These are phyloP conservation scores for Fusarium sp. DNA, from an alignment of 2,329 filamentous ascomycete species.

Conservation along the genomic window DNA sequence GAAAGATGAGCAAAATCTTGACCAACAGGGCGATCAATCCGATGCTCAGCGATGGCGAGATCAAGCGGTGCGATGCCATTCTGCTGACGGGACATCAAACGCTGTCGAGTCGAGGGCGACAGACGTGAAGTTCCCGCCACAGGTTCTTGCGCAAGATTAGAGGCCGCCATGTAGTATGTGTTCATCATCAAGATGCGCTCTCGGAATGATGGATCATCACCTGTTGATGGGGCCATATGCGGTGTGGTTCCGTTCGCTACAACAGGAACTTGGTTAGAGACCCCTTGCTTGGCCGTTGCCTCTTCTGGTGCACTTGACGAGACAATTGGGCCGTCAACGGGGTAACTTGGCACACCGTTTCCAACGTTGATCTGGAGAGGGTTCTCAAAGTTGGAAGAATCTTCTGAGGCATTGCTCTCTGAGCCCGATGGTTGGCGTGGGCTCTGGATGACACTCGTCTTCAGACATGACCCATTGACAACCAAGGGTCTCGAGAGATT, in stretches of 20 bases:
- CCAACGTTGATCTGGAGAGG: slow-evolving; percentile 44
- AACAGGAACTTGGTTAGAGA: slow-evolving; percentile 46
- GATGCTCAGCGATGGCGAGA: slow-evolving; percentile 62
- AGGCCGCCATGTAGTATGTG: slow-evolving; percentile 45
- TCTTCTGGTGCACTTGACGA: slow-evolving; percentile 20
- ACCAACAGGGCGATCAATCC: slow-evolving; percentile 49
- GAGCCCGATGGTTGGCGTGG: slow-evolving; percentile 32
- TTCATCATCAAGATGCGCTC: slow-evolving; percentile 57
- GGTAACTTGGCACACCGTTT: slow-evolving; percentile 21
- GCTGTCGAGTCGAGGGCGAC: slow-evolving; percentile 51
- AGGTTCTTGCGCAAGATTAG: slow-evolving; percentile 48
- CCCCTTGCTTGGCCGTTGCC: slow-evolving; percentile 29
- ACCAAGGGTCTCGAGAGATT: slow-evolving; percentile 60
- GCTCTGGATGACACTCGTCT: slow-evolving; percentile 47
- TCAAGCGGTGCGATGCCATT: slow-evolving; percentile 68
- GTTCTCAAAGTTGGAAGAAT: slow-evolving; percentile 41
- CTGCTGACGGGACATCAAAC: slow-evolving; percentile 56
- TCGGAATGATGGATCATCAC: slow-evolving; percentile 56
- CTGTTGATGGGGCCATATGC: slow-evolving; percentile 27
- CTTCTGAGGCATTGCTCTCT: slow-evolving; percentile 39
- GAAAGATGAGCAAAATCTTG: slow-evolving; percentile 69
- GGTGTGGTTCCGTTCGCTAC: slow-evolving; percentile 52
- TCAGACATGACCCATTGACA: slow-evolving; percentile 62
- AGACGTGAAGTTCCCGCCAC: slow-evolving; percentile 45
- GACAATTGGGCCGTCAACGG: slow-evolving; percentile 25